Evolutionary conservation across 2,329 filamentous ascomycete species (phyloP).

Genomic region (Trichoderma citrinoviride): DNA sequence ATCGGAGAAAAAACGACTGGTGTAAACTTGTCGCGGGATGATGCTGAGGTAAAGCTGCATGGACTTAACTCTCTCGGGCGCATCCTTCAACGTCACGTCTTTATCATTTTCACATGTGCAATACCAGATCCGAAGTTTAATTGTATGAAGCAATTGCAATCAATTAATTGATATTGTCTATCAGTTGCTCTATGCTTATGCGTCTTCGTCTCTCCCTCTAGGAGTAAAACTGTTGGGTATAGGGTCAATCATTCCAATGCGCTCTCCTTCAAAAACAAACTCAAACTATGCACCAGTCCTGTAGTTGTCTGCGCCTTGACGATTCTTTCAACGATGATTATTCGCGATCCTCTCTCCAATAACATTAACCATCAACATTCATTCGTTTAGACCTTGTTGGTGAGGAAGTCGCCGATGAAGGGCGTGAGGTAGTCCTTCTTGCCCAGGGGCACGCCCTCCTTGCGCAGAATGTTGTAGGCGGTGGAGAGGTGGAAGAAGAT

Average conservation of each 20-base stretch:
- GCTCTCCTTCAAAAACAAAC: neutral
- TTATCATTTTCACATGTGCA: neutral
- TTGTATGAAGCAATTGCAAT: neutral
- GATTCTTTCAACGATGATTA: neutral
- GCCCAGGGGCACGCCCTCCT: constrained; percentile 59
- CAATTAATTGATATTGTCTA: neutral
- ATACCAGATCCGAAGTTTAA: neutral
- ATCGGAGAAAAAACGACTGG: neutral
- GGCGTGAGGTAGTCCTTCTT: constrained; percentile 54
- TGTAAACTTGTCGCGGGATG: neutral
- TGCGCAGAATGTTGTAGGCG: constrained; percentile 59
- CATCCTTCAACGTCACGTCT: neutral
- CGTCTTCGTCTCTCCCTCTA: neutral
- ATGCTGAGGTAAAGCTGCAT: constrained; percentile 12
- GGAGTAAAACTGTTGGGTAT: neutral
- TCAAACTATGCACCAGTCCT: neutral
- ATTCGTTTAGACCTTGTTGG: neutral
- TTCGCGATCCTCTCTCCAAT: neutral
- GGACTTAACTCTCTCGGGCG: too few relatives aligned
- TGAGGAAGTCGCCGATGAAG: constrained; percentile 30
- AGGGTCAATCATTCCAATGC: neutral
- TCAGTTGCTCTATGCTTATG: neutral
- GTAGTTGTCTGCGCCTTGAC: too few relatives aligned
- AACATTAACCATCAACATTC: neutral
- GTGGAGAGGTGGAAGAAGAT: constrained; percentile 62